Base-by-base conservation (phyloP, 2,329 filamentous ascomycete species). In the Neopestalotiopsis rosae region DNA sequence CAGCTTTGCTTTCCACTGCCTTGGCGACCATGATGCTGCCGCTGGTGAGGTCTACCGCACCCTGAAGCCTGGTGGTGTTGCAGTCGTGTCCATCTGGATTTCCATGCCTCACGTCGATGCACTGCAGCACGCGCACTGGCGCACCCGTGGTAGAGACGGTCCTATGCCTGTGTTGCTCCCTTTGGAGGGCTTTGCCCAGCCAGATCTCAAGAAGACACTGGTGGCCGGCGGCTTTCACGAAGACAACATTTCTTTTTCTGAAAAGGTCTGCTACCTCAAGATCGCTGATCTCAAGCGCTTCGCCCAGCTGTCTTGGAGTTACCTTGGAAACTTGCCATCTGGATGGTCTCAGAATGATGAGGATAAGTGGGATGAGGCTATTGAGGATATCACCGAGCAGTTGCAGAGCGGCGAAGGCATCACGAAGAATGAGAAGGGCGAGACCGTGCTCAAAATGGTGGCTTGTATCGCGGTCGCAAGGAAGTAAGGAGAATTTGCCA, bases 221-320 rank as follows among this genome's bases (percentile, higher is more conserved):
- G 30, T 42, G 2, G 34, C 59, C 30, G 59, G 30, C 4, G 59
- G 59, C 12, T 62, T 62, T 32, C 13, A 62, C 14, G 30, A 17
- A 20, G 59, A 62, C 5, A 20, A 24, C 14, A 62, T 62, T 14
- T 3, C 17, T 4, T 42, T 62, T 4, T 34, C 34, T 30, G 32
- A 62, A 70, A 69, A 32, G 40, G 62, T 24, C 4, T 52, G 20
- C n/a, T 65, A 52, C 40, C 64, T 68, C 5, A 69, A 61, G 13
- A 64, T 72, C 14, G 58, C 34, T 4, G 68, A 71, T 52, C 12
- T 70, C 5, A 67, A 68, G 64, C 40, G 71, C 5, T 72, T 67
- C 65, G 67, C 70, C n/a, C 70, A 72, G 61, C 32, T 72, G 3
- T 67, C 70, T 38, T 72, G 71, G 70, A 72, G 71, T 32, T 72